These are phyloP conservation scores for Pythium utonaiense DNA, from an alignment of 352 stramenopile species.

Conservation along the genomic window DNA sequence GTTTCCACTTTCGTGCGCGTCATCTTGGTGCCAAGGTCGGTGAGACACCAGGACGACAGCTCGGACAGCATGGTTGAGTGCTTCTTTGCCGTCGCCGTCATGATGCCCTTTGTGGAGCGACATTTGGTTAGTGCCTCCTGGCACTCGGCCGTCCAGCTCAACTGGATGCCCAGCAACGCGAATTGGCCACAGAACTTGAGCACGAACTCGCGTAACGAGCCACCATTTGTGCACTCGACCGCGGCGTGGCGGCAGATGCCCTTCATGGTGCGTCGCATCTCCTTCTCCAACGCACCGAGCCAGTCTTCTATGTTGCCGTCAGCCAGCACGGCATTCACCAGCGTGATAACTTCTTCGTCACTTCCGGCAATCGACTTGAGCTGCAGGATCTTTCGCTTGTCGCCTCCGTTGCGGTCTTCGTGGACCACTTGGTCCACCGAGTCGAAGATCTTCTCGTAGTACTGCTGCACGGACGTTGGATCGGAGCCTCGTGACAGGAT, in stretches of 20 bases:
- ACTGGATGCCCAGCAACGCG: slow-evolving; percentile 68
- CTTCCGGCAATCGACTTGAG: slow-evolving; percentile 68
- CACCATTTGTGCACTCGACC: slow-evolving; percentile 39
- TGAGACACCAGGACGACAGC: slow-evolving; percentile 89
- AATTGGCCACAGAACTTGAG: slow-evolving; percentile 72
- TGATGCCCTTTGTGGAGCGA: slow-evolving; percentile 79
- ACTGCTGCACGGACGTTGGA: slow-evolving; percentile 97
- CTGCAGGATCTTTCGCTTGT: slow-evolving; percentile 66
- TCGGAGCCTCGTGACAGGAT: slow-evolving; percentile 97
- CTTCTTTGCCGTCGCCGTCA: slow-evolving; percentile 79
- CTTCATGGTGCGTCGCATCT: slow-evolving; percentile 73
- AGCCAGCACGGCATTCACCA: slow-evolving; percentile 48
- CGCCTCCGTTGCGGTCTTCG: slow-evolving; percentile 43
- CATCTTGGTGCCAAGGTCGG: slow-evolving; percentile 87
- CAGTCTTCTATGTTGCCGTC: slow-evolving; percentile 86
- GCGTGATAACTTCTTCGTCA: slow-evolving; percentile 73
- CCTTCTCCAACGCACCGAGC: slow-evolving; percentile 61
- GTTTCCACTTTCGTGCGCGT: slow-evolving; percentile 93
- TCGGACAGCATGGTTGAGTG: slow-evolving; percentile 82
- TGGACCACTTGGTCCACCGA: slow-evolving; percentile 97
- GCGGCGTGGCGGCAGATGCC: slow-evolving; percentile 54
- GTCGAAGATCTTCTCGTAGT: slow-evolving; percentile 99
- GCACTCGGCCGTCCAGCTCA: slow-evolving; percentile 75
- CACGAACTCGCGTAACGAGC: slow-evolving; percentile 64
- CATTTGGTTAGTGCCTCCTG: slow-evolving; percentile 75